Evolutionary conservation across 805 yeast genomes (phyloP), one percentile per base, ranked within the genome.

Genomic region (Starmerella scarabaei): DNA sequence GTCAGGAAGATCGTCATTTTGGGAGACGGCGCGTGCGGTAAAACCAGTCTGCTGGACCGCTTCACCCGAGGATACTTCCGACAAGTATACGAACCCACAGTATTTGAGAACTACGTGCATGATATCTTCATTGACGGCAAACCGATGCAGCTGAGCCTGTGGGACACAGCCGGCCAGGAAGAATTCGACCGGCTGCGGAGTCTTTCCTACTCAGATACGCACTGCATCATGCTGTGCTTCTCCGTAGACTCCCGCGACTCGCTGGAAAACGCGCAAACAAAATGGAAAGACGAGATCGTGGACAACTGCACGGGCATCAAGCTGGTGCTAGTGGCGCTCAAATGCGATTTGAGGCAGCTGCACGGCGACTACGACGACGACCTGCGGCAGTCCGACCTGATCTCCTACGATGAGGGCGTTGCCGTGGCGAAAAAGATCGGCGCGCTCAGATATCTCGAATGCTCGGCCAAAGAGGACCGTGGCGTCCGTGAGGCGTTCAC

Each of bases 131-230:
- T 88, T 40, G 98, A 88, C 59, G 88, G 88, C 38, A 84, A 83
- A 59, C 84, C 91, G 36, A 81, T 88, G 53, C 93, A 86, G 55
- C 65, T 88, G 42, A 85, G 95, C 14, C 66, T 88, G 40, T 91
- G 98, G 98, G 98, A 88, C 59, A 88, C 98, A 5, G 98, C 98
- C 1, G 98, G 98, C 6, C 98, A 88, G 66, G 98, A 88, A 63
- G 98, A 88, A 64, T 88, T 88, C 53, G 98, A 88, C 60, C 72
- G 96, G 48, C 69, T 88, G 59, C 73, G 98, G 59, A 83, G 96
- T 1, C 68, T 88, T 45, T 80, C 93, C 36, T 91, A 91, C 61
- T 77, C 86, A 21, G 97, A 91, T 60, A 91, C 98, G 3, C 96
- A 88, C 62, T 83, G 95, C 54, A 86, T 91, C 53, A 91, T 88